phyloP scores from a whole-genome alignment of 2,329 filamentous ascomycete species.

The Cytospora piceae region DNA sequence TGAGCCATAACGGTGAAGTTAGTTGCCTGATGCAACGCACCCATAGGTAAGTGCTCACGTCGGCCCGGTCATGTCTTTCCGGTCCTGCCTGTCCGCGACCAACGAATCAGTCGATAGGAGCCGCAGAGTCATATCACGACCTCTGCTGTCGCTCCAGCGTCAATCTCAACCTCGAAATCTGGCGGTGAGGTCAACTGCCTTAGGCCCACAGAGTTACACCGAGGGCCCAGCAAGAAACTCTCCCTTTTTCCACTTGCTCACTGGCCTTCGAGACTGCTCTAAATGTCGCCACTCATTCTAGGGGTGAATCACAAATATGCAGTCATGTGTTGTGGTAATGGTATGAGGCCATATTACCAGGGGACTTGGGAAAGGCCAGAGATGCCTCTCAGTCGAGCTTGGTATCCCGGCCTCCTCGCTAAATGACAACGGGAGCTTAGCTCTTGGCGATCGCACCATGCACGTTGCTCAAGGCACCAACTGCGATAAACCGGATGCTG shows the following conservation, averaged over 20 bases:
- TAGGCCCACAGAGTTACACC: conserved; percentile 2
- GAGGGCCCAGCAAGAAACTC: not conserved
- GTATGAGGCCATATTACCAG: not conserved
- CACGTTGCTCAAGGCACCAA: not conserved
- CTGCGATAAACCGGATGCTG: not conserved
- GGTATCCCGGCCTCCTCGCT: not conserved
- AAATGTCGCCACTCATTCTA: not conserved
- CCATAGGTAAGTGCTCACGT: not conserved
- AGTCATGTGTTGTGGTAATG: not conserved
- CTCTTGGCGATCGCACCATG: not conserved
- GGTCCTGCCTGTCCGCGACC: not conserved
- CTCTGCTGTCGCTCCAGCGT: not conserved
- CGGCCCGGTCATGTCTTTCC: not conserved
- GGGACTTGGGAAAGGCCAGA: too few relatives aligned
- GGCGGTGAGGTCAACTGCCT: not conserved
- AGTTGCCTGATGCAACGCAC: conserved; percentile 23
- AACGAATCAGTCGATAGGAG: not conserved
- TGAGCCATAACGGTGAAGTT: conserved; percentile 1
- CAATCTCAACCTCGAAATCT: conserved; percentile 1
- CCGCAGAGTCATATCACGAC: conserved; percentile 1
- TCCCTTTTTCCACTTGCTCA: conserved; percentile 20
- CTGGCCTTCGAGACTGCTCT: not conserved
- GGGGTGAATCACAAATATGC: not conserved
- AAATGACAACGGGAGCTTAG: not conserved
- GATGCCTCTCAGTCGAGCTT: not conserved